These are phyloP conservation scores for Leucogyrophana mollusca DNA, from an alignment of 768 basidiomycete species.

Conservation along the genomic window DNA sequence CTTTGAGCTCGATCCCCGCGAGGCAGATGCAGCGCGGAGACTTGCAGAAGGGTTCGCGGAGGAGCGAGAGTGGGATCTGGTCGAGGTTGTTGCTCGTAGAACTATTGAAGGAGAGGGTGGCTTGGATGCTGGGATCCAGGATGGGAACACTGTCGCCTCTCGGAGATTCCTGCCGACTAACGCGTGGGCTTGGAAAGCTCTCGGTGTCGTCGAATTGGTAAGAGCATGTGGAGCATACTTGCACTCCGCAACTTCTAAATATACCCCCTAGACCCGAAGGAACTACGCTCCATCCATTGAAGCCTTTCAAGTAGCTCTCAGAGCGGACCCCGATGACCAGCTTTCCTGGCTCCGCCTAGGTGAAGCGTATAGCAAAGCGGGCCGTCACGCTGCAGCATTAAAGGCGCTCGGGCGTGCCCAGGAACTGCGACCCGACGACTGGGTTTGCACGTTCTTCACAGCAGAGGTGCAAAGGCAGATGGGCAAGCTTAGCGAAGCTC, in stretches of 20 bases:
- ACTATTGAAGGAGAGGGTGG: constrained; percentile 95
- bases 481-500: constrained; percentile 74
- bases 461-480: constrained; percentile 82
- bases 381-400: constrained; percentile 84
- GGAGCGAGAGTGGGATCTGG: constrained; percentile 93
- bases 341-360: constrained; percentile 89
- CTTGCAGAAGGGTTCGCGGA: constrained; percentile 90
- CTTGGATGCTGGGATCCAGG: constrained; percentile 53
- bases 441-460: constrained; percentile 81
- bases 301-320: constrained; percentile 82
- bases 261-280: constrained; percentile 53
- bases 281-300: constrained; percentile 77
- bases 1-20: constrained; percentile 91
- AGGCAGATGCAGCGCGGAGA: constrained; percentile 79
- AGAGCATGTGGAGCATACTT: constrained; percentile 29
- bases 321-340: constrained; percentile 74
- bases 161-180: constrained; percentile 69
- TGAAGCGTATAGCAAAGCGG: constrained; percentile 86
- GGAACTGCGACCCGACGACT: constrained; percentile 72
- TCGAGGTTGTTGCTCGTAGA: constrained; percentile 89
- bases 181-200: constrained; percentile 97
- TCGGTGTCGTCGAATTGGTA: constrained; percentile 89
- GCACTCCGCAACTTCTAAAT: neutral
- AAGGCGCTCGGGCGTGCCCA: constrained; percentile 81
- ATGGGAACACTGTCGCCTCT: constrained; percentile 37